Base-by-base conservation (phyloP, 2,329 filamentous ascomycete species). In the Pseudogymnoascus sp. region DNA sequence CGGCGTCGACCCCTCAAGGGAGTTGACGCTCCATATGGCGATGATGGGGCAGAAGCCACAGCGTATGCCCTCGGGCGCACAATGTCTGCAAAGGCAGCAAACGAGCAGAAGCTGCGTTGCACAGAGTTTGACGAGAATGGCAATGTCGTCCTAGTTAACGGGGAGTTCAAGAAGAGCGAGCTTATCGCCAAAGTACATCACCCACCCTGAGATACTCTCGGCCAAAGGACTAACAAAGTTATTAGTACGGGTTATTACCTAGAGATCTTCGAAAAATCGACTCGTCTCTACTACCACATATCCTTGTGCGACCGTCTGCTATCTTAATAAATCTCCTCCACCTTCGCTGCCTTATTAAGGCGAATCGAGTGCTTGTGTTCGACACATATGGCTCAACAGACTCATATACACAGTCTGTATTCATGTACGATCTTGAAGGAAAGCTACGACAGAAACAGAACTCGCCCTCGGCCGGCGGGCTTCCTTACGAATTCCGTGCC, bases 251-350 rank as follows among this genome's bases (percentile, higher is more conserved):
- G 43, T 83, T 98, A 26, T 83, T 97, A 59, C 93, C 95, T 63
- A 93, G 95, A 66, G 95, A 99, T 79, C 81, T 99, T 63, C 90
- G 95, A 70, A 99, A 99, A 78, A 97, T 99, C 72, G 95, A 99
- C 75, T 97, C 93, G 12, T 96, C 91, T 64, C 90, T 96, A 65
- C 84, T 99, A 22, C 95, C 95, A 7, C 93, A 97, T 72, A 98
- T 99, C 63, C 87, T 98, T 67, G 88, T 99, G 67, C 91, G 95
- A 35, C 92, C 91, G 6, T 93, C 90, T 6, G 91, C 93, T 4
- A 98, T 99, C 66, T 82, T 99, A 1, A 89, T 99, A 69, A 99
- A 98, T 72, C 83, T 99, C 10, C 85, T 98, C n/a, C 95, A 99
- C 75, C 85, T 99, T 59, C 90, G 95, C 65, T 95, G 96, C 61